Conservation (phyloP, 805 yeast species). For the Metschnikowia borealis region DNA sequence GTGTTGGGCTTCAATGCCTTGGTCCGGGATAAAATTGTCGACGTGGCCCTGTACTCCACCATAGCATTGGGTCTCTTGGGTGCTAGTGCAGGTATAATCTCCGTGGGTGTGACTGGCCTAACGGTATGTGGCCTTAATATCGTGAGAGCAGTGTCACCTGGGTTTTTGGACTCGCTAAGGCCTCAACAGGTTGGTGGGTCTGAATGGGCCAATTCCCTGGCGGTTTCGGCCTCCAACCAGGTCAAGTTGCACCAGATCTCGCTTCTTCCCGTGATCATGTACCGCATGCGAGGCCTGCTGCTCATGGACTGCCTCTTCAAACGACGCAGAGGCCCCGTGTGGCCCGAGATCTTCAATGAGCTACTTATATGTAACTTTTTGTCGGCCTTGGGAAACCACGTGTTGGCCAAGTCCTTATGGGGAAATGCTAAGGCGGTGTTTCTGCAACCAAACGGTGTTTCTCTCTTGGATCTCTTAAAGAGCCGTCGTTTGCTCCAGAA, state of each 20-base stretch:
- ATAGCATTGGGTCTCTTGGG: conserved; percentile 35
- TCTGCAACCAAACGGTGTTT: background rate
- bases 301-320: conserved; percentile 25
- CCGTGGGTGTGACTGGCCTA: conserved; percentile 37
- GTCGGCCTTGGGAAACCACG: conserved; percentile 36
- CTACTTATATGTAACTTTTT: conserved; percentile 34
- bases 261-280: conserved; percentile 35
- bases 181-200: background rate
- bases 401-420: conserved; percentile 20
- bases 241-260: conserved; percentile 36
- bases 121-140: conserved; percentile 36
- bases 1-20: conserved; percentile 21
- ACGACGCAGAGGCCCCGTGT: background rate
- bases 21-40: conserved; percentile 16
- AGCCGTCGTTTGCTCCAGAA: conserved; percentile 15
- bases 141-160: conserved; percentile 35
- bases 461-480: background rate
- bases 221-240: conserved; percentile 23
- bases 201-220: background rate
- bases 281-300: conserved; percentile 35
- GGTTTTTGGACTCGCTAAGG: conserved; percentile 25
- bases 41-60: conserved; percentile 28
- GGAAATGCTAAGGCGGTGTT: conserved; percentile 7
- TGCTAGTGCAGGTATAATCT: conserved; percentile 37
- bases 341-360: conserved; percentile 28